phyloP scores from a whole-genome alignment of 1,284 basidiomycete genomes.

The Rhodotorula mucilaginosa region DNA sequence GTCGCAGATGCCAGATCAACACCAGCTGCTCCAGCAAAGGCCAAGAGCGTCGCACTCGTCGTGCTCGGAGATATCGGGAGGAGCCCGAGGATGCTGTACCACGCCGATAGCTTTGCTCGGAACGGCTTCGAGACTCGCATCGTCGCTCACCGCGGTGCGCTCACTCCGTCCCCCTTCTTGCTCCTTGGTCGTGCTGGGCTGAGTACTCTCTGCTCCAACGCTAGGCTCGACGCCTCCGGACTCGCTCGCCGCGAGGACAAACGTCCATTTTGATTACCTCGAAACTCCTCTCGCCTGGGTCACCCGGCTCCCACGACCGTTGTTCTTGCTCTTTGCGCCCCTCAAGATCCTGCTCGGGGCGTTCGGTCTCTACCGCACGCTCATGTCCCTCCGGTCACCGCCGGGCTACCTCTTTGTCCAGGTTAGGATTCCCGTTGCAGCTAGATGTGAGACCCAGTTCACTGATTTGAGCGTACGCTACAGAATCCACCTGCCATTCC shows the following conservation, averaged over 20 bases:
- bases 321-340: constrained; percentile 74
- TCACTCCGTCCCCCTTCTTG: neutral
- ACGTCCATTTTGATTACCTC: constrained; percentile 66
- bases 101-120: constrained; percentile 84
- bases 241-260: constrained; percentile 63
- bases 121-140: constrained; percentile 75
- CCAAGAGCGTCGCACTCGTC: constrained; percentile 69
- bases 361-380: constrained; percentile 60
- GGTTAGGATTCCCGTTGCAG: constrained; percentile 54
- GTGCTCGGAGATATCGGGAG: constrained; percentile 95
- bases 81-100: constrained; percentile 98
- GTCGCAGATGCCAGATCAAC: neutral
- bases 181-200: neutral
- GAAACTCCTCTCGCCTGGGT: constrained; percentile 63
- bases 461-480: neutral
- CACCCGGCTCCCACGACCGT: constrained; percentile 55
- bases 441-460: neutral
- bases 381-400: constrained; percentile 62
- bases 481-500: constrained; percentile 97
- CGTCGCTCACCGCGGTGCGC: constrained; percentile 79
- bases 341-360: constrained; percentile 75
- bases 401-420: constrained; percentile 88
- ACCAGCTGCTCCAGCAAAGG: neutral
- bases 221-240: constrained; percentile 72
- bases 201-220: neutral